Base-by-base conservation (phyloP, 2,329 filamentous ascomycete genomes). In the Pyricularia grisea region DNA sequence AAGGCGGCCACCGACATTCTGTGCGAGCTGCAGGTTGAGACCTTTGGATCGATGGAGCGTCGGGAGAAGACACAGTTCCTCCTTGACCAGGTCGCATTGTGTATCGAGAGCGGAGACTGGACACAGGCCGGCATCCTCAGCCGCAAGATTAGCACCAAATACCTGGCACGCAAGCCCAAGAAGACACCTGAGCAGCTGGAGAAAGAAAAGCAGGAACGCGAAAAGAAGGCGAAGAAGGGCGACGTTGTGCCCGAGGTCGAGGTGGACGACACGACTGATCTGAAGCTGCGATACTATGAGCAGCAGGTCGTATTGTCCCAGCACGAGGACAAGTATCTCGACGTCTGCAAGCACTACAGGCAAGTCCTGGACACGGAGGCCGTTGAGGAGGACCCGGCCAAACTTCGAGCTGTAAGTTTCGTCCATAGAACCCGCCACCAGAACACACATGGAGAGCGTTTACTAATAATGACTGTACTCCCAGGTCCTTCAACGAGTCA, bases 1-100 rank as follows among this genome's bases (percentile, higher is more conserved):
- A 93, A 92, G 77, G 89, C 92, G 5, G 95, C 95, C 33, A 90
- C 92, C 68, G 94, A 98, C 75, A 95, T 95, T 71, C 87, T 99
- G 55, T 99, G 95, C 81, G 95, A 99, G 82, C 86, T 99, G 71
- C 95, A 99, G 79, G 95, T 99, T 67, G 95, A 99, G 85, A 99
- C 95, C 0, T 99, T 99, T 79, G 95, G 95, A 10, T 98, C 94
- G 27, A 99, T 99, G 95, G 91, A 93, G 72, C 87, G 95, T 75
- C 88, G 95, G 74, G 95, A 99, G 80, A 99, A 99, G 90, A 97
- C 94, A 4, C 95, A 98, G 77, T 99, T 99, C 78, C 99, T 99
- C 76, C 85, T 99, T 68, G 92, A 96, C 71, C 95, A 99, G 81
- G 94, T 98, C 60, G 87, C 89, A 42, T 87, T 99, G 68, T 99